Evolutionary conservation across 257 asterid species (phyloP), one percentile per base, ranked within the genome.

Genomic region (Paraleonurus japonicus): DNA sequence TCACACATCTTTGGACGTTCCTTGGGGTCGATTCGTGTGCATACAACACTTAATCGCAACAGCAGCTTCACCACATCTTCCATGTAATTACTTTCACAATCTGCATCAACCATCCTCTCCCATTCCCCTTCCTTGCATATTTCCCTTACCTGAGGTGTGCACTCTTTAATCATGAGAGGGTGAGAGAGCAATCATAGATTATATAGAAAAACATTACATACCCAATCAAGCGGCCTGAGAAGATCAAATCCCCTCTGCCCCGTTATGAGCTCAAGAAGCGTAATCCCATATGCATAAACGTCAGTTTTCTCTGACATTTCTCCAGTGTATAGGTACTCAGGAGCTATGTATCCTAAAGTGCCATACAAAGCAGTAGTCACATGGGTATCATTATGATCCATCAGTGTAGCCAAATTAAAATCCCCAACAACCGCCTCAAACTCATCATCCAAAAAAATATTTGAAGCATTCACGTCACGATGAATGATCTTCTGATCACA

Each of bases 41-140:
- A 71, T 30, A 16, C 32, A 16, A 68, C 16, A 51, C 53, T 64
- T 32, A 68, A 32, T 32, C 20, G 35, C 37, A 68, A 12, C 23
- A 68, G n/a, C 51, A 4, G n/a, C 24, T 67, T 45, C 51, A 67
- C 63, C 53, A 12, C 64, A 50, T 68, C 37, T 0, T 53, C 64
- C 3, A 3, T 6, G 3, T 4, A 20, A 2, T 51, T 17, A 10
- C n/a, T 39, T 12, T 39, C n/a, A 10, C 47, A 39, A 19, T 47
- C 28, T 68, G 53, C 23, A 51, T 53, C 73, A 68, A 68, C 37
- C 50, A 68, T 20, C 33, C 3, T 22, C 19, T 32, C 9, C 33
- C 50, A 67, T 1, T 32, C 3, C 10, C n/a, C 6, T 12, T 20
- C 64, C 35, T 48, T 32, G 35, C 9, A 68, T 2, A 15, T 16